Conservation (phyloP, 2,329 filamentous ascomycete species). For the Curvularia lunata region DNA sequence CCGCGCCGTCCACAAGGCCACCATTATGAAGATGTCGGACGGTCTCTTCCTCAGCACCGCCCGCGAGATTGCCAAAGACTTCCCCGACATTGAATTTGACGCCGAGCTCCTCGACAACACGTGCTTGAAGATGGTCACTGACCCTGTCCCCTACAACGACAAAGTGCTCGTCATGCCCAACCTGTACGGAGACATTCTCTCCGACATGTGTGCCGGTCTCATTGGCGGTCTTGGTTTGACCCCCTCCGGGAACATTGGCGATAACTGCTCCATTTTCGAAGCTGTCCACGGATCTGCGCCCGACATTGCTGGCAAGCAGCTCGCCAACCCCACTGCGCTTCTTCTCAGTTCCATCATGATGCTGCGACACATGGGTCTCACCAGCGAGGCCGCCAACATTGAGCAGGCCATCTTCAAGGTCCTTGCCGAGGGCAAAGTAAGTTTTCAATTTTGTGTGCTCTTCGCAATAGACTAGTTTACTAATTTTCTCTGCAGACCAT, state of each 20-base stretch:
- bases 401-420: conserved; percentile 96
- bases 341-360: conserved; percentile 98
- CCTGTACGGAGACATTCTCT: conserved; percentile 98
- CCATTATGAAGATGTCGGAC: conserved; percentile 99
- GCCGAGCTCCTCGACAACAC: conserved; percentile 99
- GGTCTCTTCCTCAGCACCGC: conserved; percentile 94
- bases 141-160: conserved; percentile 96
- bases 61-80: conserved; percentile 88
- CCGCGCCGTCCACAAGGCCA: conserved; percentile 98
- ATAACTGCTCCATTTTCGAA: conserved; percentile 99
- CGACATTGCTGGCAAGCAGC: conserved; percentile 93
- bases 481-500: conserved; percentile 61
- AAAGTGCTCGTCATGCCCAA: conserved; percentile 98
- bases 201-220: conserved; percentile 98
- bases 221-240: conserved; percentile 97
- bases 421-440: conserved; percentile 89
- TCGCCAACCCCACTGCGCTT: conserved; percentile 96
- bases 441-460: conserved; percentile 26
- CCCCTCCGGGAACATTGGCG: conserved; percentile 97
- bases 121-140: conserved; percentile 97
- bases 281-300: conserved; percentile 97
- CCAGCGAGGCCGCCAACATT: conserved; percentile 82
- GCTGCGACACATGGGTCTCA: conserved; percentile 96
- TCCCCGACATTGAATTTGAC: conserved; percentile 94
- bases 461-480: background rate